Percentiles rank a stretch among this genome's conserved stretches.
phyloP scores from a whole-genome alignment of 2,329 filamentous ascomycete species.

The Diaporthe sp. region DNA sequence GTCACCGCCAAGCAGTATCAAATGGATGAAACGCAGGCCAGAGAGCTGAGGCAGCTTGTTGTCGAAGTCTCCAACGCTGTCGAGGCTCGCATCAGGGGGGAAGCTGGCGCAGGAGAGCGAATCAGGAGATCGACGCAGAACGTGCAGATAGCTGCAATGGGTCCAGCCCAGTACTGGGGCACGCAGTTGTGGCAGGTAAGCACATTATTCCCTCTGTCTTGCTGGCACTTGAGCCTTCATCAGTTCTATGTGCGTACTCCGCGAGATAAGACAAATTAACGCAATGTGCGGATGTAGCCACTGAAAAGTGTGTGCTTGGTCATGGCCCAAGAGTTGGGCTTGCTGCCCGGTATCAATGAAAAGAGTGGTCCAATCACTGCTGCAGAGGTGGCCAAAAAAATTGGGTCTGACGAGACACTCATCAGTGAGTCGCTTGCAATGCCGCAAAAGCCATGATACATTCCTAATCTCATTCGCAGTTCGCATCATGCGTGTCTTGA shows the following conservation, averaged over 20 bases:
- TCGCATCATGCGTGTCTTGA: slow-evolving; percentile 5
- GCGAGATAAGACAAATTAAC: neutral
- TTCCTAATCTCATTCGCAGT: neutral
- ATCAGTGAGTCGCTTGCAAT: neutral
- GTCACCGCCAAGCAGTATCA: neutral
- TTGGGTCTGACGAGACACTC: neutral
- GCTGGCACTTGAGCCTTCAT: neutral
- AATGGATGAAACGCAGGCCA: neutral
- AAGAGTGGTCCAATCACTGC: neutral
- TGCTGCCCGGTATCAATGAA: neutral
- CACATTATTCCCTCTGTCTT: neutral
- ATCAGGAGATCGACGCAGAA: slow-evolving; percentile 6
- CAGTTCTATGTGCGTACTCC: neutral
- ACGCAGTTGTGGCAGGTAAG: slow-evolving; percentile 8
- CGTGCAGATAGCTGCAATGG: neutral
- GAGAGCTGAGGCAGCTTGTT: slow-evolving; percentile 1
- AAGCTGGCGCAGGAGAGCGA: neutral
- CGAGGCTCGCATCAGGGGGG: neutral
- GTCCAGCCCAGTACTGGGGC: slow-evolving; percentile 7
- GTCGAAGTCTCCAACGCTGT: neutral
- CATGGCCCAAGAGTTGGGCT: slow-evolving; percentile 2
- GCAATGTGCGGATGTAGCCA: neutral
- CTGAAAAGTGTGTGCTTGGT: slow-evolving; percentile 11
- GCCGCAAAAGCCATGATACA: too few species aligned
- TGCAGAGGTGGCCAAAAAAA: neutral